These are phyloP conservation scores for Pyrus pyrifolia DNA, from an alignment of 306 rosid genomes.

Conservation along the genomic window DNA sequence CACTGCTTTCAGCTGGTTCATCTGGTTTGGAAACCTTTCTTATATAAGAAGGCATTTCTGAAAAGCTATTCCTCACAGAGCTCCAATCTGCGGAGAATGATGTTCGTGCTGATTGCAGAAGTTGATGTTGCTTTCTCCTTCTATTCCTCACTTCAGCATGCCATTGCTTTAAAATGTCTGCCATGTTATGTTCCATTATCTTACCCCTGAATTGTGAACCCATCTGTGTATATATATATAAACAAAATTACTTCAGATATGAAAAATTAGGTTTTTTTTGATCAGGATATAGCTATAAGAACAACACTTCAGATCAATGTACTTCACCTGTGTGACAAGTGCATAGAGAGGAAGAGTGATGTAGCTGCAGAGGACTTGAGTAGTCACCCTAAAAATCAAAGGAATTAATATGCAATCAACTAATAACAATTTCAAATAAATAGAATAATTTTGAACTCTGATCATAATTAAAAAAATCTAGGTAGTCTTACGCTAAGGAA, in stretches of 20 bases:
- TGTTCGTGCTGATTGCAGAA: conserved; percentile 1
- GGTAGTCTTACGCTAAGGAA: conserved; percentile 21
- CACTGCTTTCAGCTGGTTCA: conserved; percentile 1
- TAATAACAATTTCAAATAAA: background rate
- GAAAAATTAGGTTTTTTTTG: background rate
- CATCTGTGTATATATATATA: conserved; percentile 22
- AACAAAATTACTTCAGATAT: background rate
- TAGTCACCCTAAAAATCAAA: conserved; percentile 14
- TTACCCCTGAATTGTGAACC: conserved; percentile 35
- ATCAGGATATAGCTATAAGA: background rate
- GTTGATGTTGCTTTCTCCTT: conserved; percentile 16
- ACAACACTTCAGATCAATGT: background rate
- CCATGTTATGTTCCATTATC: conserved; percentile 24
- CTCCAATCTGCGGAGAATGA: conserved; percentile 26
- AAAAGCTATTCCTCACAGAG: conserved; percentile 10
- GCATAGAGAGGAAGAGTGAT: conserved; percentile 40
- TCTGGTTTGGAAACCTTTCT: background rate
- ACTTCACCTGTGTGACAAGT: conserved; percentile 35
- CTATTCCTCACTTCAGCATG: conserved; percentile 27
- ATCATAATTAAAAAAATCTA: background rate
- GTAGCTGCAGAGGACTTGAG: conserved; percentile 36
- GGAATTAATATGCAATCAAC: background rate
- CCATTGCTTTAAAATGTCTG: conserved; percentile 24
- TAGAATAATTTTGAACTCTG: background rate
- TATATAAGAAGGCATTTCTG: conserved; percentile 4